Evolutionary conservation across 2,329 filamentous ascomycete species (phyloP).

Genomic region (Bipolaris sorokiniana): DNA sequence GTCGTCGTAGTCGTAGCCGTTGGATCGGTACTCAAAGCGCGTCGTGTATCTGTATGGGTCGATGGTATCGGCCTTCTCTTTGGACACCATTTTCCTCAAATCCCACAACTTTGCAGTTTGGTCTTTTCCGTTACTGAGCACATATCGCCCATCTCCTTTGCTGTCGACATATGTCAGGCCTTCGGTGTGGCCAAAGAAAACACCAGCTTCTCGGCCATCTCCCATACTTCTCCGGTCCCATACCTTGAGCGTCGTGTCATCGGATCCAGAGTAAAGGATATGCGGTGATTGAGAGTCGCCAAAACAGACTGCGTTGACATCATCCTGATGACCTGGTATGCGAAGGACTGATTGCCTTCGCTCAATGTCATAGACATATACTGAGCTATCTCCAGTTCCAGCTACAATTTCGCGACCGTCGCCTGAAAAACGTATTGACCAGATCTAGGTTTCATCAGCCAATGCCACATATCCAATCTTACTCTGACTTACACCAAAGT

Average conservation of each 20-base stretch:
- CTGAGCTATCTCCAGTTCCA: slow-evolving; percentile 77
- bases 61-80: slow-evolving; percentile 65
- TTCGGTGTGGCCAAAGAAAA: slow-evolving; percentile 70
- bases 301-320: slow-evolving; percentile 97
- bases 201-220: slow-evolving; percentile 66
- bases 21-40: slow-evolving; percentile 77
- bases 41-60: slow-evolving; percentile 64
- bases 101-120: slow-evolving; percentile 99
- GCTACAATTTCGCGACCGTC: slow-evolving; percentile 91
- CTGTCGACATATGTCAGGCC: slow-evolving; percentile 73
- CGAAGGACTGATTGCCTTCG: slow-evolving; percentile 74
- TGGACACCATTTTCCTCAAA: slow-evolving; percentile 83
- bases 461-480: neutral
- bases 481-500: slow-evolving; percentile 35
- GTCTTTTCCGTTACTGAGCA: slow-evolving; percentile 93
- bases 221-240: slow-evolving; percentile 84
- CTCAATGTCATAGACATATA: slow-evolving; percentile 94
- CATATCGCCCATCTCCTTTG: slow-evolving; percentile 87
- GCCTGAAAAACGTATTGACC: slow-evolving; percentile 90
- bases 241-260: slow-evolving; percentile 91
- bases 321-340: slow-evolving; percentile 78
- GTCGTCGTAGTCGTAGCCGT: slow-evolving; percentile 67
- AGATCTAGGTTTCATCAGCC: slow-evolving; percentile 62
- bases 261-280: slow-evolving; percentile 93
- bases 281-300: slow-evolving; percentile 88